phyloP scores from a whole-genome alignment of 371 early-diverging fungal species.

The Blakeslea trispora region DNA sequence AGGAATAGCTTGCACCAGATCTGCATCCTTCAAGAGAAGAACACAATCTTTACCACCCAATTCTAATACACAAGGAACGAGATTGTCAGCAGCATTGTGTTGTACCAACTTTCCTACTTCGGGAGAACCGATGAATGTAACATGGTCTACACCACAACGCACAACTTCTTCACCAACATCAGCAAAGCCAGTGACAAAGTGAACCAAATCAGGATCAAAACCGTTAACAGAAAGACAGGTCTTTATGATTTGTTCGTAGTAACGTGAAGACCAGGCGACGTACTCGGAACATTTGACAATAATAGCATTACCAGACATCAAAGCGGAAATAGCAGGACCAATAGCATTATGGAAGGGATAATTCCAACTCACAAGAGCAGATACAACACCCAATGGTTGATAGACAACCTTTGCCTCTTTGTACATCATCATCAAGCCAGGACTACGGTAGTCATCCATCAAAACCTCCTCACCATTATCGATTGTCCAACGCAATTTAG shows the following conservation, averaged over 20 bases:
- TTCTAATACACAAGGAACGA: constrained; percentile 88
- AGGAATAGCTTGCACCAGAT: constrained; percentile 67
- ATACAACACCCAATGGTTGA: constrained; percentile 80
- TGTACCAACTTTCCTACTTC: constrained; percentile 79
- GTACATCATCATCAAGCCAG: constrained; percentile 77
- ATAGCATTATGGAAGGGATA: constrained; percentile 87
- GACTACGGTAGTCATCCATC: constrained; percentile 64
- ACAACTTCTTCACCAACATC: constrained; percentile 81
- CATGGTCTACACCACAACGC: constrained; percentile 64
- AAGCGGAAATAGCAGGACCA: constrained; percentile 81
- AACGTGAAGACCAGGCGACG: constrained; percentile 79
- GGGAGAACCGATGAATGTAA: constrained; percentile 87
- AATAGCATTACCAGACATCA: constrained; percentile 86
- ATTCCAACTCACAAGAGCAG: constrained; percentile 83
- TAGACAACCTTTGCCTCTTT: constrained; percentile 78
- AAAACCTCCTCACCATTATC: constrained; percentile 76
- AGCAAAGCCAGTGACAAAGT: constrained; percentile 78
- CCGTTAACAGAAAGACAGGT: constrained; percentile 70
- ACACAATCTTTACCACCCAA: constrained; percentile 91
- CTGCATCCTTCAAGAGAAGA: constrained; percentile 74
- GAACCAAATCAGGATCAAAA: constrained; percentile 75
- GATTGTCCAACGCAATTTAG: constrained; percentile 83
- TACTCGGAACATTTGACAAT: constrained; percentile 85
- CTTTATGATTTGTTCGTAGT: constrained; percentile 66
- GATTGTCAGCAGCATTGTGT: constrained; percentile 67